These are phyloP conservation scores for Logfia minima DNA, from an alignment of 129 eudicot genomes.

Conservation along the genomic window DNA sequence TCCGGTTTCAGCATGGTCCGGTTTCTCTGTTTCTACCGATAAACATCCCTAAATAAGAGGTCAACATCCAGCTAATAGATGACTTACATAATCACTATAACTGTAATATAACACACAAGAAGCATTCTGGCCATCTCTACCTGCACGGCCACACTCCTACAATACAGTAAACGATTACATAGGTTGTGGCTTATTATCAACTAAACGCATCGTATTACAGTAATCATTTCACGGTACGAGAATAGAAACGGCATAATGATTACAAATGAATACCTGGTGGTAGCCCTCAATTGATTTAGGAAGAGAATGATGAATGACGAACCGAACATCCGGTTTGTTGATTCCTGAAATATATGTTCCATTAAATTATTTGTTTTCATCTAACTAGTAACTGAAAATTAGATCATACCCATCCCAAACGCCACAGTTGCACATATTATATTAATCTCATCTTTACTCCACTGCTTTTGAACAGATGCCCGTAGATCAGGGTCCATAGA, in stretches of 20 bases:
- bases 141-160: conserved; percentile 99
- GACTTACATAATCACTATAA: conserved; percentile 93
- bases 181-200: conserved; percentile 3
- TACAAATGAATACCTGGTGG: conserved; percentile 67
- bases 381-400: conserved; percentile 24
- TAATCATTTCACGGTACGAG: conserved; percentile 10
- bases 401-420: conserved; percentile 90
- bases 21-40: neutral
- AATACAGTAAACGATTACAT: conserved; percentile 2
- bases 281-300: conserved; percentile 99
- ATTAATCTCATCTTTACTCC: conserved; percentile 97
- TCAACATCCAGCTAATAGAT: conserved; percentile 6
- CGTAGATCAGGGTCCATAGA: conserved; percentile 85
- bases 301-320: conserved; percentile 94
- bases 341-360: conserved; percentile 61
- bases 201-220: conserved; percentile 7
- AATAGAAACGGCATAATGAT: conserved; percentile 16
- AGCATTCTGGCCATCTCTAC: conserved; percentile 89
- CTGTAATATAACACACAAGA: conserved; percentile 88
- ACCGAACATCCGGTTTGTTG: conserved; percentile 97
- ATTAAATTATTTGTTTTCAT: conserved; percentile 22
- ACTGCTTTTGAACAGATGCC: conserved; percentile 69
- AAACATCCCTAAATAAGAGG: neutral
- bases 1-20: neutral
- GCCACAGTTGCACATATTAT: conserved; percentile 99